Base-by-base conservation (phyloP, 139 green algal genomes). In the Micractinium sp. region DNA sequence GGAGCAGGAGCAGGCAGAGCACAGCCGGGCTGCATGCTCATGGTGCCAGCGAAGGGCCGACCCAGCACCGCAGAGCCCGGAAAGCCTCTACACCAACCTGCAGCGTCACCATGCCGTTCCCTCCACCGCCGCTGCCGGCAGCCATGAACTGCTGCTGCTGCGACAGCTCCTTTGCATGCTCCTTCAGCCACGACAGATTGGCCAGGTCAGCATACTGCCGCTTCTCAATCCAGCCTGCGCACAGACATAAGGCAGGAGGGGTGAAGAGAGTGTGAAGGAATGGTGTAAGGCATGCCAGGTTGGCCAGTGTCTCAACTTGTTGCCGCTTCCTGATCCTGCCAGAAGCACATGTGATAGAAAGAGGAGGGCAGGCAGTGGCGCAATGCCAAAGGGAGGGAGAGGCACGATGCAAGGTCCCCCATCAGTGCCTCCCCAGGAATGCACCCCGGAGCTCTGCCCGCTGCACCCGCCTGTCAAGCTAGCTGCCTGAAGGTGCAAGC, bases 171-270 rank as follows among this genome's bases (percentile, higher is more conserved):
- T 78, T 27, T 25, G 73, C 53, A 0, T 63, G 36, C 35, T 38
- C 36, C 1, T 76, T 56, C 41, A 91, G 61, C 91, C 91, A 92
- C 47, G 71, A 83, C 33, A 93, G 12, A 16, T 88, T 79, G 56
- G 77, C 31, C 41, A 85, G 35, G 35, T 89, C 85, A 3, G 61
- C 91, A 22, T 47, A 79, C 63, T 35, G 33, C 36, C 91, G 79
- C 88, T 91, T 92, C 66, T 71, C 71, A 4, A 92, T 66, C 71
- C 88, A 73, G 38, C 89, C 85, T 85, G 81, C 23, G 41, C 1
- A 25, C 31, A 56, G 7, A 56, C 47, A 56, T 9, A 56, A 56
- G n/a, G n/a, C n/a, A n/a, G 9, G 47, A 56, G 47, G 47, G 47
- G 9, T 18, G 71, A 20, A 25, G 13, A 81, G 35, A n/a, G n/a